A percentile compares a stretch with the other conserved stretches of the same genome.
phyloP scores from a whole-genome alignment of 2,329 filamentous ascomycete species.

The Torrubiellomyces zombiae region DNA sequence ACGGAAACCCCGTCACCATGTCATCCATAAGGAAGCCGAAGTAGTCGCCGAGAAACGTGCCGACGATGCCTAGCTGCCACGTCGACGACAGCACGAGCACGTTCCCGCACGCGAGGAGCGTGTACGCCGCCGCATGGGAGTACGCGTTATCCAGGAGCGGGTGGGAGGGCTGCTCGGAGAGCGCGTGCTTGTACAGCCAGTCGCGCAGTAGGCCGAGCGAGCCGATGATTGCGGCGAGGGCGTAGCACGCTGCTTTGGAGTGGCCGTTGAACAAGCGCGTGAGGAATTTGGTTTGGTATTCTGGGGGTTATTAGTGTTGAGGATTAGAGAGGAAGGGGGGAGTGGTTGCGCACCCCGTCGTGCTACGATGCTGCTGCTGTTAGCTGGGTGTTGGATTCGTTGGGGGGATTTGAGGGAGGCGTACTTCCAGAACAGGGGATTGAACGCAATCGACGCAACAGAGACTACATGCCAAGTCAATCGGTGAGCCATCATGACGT shows the following conservation, averaged over 20 bases:
- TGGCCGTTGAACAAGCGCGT: slow-evolving; percentile 75
- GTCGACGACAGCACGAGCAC: slow-evolving; percentile 76
- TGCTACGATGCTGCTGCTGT: slow-evolving; percentile 62
- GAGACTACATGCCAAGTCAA: no score
- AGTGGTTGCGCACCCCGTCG: slow-evolving; percentile 44
- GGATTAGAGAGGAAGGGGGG: slow-evolving; percentile 5
- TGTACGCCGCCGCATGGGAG: slow-evolving; percentile 48
- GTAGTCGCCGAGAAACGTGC: slow-evolving; percentile 95
- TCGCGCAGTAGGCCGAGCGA: slow-evolving; percentile 79
- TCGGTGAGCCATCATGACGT: background rate
- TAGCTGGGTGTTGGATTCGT: no score
- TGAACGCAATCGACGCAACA: slow-evolving; percentile 71
- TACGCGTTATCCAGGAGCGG: slow-evolving; percentile 48
- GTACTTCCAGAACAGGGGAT: slow-evolving; percentile 99
- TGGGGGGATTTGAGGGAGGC: no score
- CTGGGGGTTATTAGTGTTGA: slow-evolving; percentile 18
- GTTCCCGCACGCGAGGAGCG: slow-evolving; percentile 61
- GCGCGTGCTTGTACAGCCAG: slow-evolving; percentile 68
- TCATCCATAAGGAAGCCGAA: slow-evolving; percentile 96
- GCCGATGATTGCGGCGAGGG: slow-evolving; percentile 79
- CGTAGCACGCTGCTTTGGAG: slow-evolving; percentile 70
- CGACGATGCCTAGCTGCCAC: slow-evolving; percentile 82
- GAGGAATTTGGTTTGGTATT: slow-evolving; percentile 81
- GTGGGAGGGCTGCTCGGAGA: slow-evolving; percentile 59
- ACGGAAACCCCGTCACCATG: slow-evolving; percentile 88